These are phyloP conservation scores for Pseudogymnoascus sp. DNA, from an alignment of 2,329 filamentous ascomycete genomes.

Conservation along the genomic window DNA sequence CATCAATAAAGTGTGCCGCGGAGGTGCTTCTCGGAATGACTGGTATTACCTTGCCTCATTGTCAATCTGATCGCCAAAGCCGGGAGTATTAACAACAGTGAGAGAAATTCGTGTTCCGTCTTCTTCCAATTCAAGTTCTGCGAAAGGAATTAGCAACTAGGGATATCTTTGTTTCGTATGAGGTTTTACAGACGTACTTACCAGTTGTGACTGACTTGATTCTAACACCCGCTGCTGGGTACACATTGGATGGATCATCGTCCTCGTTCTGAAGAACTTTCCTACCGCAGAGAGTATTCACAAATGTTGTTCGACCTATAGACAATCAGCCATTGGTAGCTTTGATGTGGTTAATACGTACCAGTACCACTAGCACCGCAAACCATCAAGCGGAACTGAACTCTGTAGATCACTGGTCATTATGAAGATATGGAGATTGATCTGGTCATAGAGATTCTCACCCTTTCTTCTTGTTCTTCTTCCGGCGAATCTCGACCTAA, in stretches of 20 bases:
- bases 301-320: too few relatives aligned
- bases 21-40: neutral
- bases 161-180: too few relatives aligned
- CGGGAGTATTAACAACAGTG: slow-evolving; percentile 96
- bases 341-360: too few relatives aligned
- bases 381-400: too few relatives aligned
- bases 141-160: slow-evolving; percentile 27
- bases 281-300: too few relatives aligned
- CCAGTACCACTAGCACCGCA: too few relatives aligned
- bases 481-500: too few relatives aligned
- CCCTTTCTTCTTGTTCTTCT: too few relatives aligned
- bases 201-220: slow-evolving; percentile 98
- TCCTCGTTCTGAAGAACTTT: slow-evolving; percentile 77
- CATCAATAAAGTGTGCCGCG: slow-evolving; percentile 22
- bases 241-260: slow-evolving; percentile 81
- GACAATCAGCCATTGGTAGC: too few relatives aligned
- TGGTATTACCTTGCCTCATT: slow-evolving; percentile 81
- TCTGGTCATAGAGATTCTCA: too few relatives aligned
- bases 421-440: too few relatives aligned
- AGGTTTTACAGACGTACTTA: slow-evolving; percentile 41
- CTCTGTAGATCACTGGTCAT: too few relatives aligned
- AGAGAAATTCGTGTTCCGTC: slow-evolving; percentile 96
- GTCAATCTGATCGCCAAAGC: slow-evolving; percentile 98
- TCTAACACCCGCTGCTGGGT: slow-evolving; percentile 92
- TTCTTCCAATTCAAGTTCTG: slow-evolving; percentile 92